These are phyloP conservation scores for Macrolepiota fuliginosa DNA, from an alignment of 768 basidiomycete genomes.

Conservation along the genomic window DNA sequence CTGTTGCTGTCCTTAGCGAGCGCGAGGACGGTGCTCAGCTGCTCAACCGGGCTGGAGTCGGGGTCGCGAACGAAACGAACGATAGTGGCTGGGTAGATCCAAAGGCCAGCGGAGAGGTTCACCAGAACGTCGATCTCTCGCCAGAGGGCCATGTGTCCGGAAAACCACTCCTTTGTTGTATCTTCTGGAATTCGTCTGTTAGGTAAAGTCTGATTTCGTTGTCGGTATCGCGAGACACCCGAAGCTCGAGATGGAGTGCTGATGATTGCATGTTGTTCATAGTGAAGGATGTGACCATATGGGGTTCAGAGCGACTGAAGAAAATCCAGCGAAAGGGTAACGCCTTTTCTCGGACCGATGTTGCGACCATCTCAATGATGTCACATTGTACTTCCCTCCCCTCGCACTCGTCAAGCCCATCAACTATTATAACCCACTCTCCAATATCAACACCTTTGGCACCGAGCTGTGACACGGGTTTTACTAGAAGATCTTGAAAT, in stretches of 20 bases:
- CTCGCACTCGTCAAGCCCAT: not conserved
- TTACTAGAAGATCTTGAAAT: not conserved
- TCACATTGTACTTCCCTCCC: not conserved
- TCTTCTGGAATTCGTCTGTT: not conserved
- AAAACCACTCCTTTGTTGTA: not conserved
- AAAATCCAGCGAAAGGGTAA: not conserved
- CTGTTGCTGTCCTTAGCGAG: not conserved
- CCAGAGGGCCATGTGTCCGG: constrained; percentile 4
- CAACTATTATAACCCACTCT: not conserved
- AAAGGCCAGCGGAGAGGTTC: not conserved
- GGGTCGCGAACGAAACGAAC: not conserved
- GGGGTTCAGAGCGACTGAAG: too few species aligned
- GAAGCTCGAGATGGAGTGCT: not conserved
- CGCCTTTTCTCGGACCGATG: not conserved
- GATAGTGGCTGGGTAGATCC: not conserved
- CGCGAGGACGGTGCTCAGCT: not conserved
- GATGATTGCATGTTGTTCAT: not conserved
- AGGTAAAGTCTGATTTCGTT: constrained; percentile 6
- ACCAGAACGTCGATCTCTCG: not conserved
- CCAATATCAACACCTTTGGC: too few species aligned
- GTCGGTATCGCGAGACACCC: not conserved
- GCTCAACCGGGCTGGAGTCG: not conserved
- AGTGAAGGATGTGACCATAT: not conserved
- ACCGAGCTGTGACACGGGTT: too few species aligned
- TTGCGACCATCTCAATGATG: not conserved